Percentiles rank a stretch among this genome's conserved stretches.
phyloP scores from a whole-genome alignment of 495 filamentous ascomycete species.

The Penicillium lividum region DNA sequence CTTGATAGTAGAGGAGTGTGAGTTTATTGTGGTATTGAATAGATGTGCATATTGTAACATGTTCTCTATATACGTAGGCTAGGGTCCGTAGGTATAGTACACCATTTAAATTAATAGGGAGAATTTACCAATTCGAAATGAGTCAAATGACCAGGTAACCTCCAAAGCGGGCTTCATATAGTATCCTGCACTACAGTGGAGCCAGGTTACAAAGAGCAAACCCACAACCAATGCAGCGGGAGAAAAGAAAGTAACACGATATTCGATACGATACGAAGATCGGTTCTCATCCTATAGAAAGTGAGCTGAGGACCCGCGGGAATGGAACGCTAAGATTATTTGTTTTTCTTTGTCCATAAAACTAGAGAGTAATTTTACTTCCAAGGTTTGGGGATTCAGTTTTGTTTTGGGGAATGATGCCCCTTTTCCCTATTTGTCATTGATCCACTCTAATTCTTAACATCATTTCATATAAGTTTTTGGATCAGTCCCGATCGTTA shows the following conservation, averaged over 20 bases:
- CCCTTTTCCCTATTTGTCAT: neutral
- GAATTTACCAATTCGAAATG: no score
- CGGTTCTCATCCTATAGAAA: slow-evolving; percentile 6
- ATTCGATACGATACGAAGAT: slow-evolving; percentile 10
- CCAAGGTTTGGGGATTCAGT: no score
- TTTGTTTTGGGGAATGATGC: neutral
- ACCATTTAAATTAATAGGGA: no score
- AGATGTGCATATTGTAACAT: no score
- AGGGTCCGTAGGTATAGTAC: no score
- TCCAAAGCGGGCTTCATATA: neutral
- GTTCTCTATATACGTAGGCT: no score
- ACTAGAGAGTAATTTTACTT: no score
- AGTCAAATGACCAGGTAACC: neutral
- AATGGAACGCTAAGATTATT: slow-evolving; percentile 18
- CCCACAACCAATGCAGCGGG: neutral
- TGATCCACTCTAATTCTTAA: no score
- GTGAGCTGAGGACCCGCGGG: slow-evolving; percentile 12
- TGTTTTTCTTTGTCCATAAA: no score
- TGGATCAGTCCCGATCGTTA: slow-evolving; percentile 17
- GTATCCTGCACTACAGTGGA: neutral
- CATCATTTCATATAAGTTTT: neutral
- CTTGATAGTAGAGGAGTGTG: no score
- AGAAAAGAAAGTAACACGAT: slow-evolving; percentile 7
- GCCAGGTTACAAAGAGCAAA: neutral
- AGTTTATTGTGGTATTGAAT: no score